A percentile compares a stretch with the other conserved stretches of the same genome.
phyloP scores from a whole-genome alignment of 306 rosid species.

The Hippophae gyantsensis region DNA sequence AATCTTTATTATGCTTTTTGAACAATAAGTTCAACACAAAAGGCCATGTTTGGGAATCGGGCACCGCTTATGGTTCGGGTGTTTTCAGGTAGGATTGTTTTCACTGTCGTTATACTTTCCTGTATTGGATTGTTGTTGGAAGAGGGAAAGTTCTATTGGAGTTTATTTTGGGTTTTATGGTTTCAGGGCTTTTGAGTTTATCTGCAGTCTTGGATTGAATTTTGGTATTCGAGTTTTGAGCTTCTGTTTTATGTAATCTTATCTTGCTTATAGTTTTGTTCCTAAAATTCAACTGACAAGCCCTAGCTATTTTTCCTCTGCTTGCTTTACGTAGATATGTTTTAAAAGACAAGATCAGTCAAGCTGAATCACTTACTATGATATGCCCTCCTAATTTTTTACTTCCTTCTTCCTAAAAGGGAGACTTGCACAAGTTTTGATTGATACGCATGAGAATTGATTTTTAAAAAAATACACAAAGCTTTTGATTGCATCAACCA shows the following conservation, averaged over 20 bases:
- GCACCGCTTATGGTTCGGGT: constrained; percentile 17
- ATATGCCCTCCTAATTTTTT: too few relatives aligned
- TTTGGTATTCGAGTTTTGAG: background rate
- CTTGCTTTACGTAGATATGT: background rate
- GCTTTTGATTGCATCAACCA: background rate
- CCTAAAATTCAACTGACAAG: background rate
- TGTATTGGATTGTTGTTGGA: background rate
- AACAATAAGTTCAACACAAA: constrained; percentile 3
- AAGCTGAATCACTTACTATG: too few relatives aligned
- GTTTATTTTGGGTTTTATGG: background rate
- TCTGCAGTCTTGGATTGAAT: background rate
- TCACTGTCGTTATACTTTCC: background rate
- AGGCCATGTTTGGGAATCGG: constrained; percentile 26
- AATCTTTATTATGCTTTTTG: background rate
- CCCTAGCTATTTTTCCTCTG: background rate
- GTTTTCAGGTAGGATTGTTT: constrained; percentile 27
- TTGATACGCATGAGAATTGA: constrained; percentile 5
- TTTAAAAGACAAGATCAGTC: too few relatives aligned
- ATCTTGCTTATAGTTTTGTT: background rate
- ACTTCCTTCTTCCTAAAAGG: too few relatives aligned
- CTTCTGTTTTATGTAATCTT: background rate
- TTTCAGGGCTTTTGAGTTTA: background rate
- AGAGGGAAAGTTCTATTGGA: background rate
- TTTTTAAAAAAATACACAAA: background rate
- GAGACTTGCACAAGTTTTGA: background rate